phyloP scores from a whole-genome alignment of 306 rosid species.

The Lathyrus tuberosus region DNA sequence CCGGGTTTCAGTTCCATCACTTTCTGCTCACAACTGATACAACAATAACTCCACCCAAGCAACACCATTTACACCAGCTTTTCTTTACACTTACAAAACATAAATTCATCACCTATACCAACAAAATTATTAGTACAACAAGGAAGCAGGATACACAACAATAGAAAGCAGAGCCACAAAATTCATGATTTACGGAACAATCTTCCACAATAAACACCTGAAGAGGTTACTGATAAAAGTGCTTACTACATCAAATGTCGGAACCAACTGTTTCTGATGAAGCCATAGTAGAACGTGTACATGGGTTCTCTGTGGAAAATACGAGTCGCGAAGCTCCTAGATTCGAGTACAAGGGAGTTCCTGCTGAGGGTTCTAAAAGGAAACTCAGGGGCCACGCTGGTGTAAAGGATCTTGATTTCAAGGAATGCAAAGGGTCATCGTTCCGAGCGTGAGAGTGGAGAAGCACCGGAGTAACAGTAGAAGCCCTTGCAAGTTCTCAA shows the following conservation, averaged over 20 bases:
- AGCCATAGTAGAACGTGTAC: not conserved
- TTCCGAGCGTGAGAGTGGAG: slow-evolving; percentile 13
- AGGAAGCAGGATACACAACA: too few species aligned
- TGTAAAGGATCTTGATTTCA: not conserved
- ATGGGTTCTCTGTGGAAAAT: not conserved
- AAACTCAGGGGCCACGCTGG: not conserved
- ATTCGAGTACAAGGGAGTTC: not conserved
- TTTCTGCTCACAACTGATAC: too few species aligned
- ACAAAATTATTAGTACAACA: too few species aligned
- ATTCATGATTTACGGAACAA: too few species aligned
- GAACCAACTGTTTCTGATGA: not conserved
- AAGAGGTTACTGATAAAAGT: not conserved
- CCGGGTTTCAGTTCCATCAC: too few species aligned
- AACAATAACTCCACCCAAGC: too few species aligned
- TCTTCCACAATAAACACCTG: not conserved
- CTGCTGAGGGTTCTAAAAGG: not conserved
- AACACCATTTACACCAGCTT: too few species aligned
- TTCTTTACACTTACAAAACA: too few species aligned
- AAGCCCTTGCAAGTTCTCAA: not conserved
- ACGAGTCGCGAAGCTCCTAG: not conserved
- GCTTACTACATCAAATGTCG: not conserved
- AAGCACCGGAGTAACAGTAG: not conserved
- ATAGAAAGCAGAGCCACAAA: too few species aligned
- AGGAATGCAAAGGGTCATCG: not conserved
- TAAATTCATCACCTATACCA: too few species aligned